Evolutionary conservation across 305 asterid genomes (phyloP).

Genomic region (Fraxinus sp.): DNA sequence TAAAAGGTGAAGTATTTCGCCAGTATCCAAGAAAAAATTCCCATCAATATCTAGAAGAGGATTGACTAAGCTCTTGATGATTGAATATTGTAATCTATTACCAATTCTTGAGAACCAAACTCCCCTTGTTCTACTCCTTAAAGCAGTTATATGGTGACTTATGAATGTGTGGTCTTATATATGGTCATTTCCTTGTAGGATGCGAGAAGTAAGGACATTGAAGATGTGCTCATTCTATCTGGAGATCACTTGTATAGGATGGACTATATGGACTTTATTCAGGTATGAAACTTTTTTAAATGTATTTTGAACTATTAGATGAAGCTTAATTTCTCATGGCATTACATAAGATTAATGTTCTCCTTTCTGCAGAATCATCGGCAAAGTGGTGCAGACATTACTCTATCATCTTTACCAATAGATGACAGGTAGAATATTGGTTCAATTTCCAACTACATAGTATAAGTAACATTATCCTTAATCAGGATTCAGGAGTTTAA

Average conservation of each 20-base stretch:
- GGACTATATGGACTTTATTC: constrained; percentile 97
- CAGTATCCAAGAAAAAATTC: neutral
- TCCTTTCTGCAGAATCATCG: constrained; percentile 68
- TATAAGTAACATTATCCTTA: neutral
- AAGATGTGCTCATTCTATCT: constrained; percentile 89
- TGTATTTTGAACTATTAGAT: neutral
- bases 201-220: constrained; percentile 88
- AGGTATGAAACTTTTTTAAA: constrained; percentile 38
- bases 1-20: neutral
- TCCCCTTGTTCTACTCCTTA: neutral
- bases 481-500: neutral
- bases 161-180: neutral
- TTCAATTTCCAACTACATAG: neutral
- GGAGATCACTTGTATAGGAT: constrained; percentile 97
- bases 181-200: constrained; percentile 44
- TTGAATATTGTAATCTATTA: neutral
- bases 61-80: neutral
- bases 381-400: constrained; percentile 94
- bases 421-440: constrained; percentile 59
- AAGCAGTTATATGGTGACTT: neutral
- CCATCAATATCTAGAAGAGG: neutral
- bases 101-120: neutral
- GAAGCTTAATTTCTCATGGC: constrained; percentile 6
- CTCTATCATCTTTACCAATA: constrained; percentile 73
- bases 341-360: constrained; percentile 11